A percentile compares a stretch with the other conserved stretches of the same genome.
These are phyloP conservation scores for Rosa persica DNA, from an alignment of 306 rosid genomes.

Conservation along the genomic window DNA sequence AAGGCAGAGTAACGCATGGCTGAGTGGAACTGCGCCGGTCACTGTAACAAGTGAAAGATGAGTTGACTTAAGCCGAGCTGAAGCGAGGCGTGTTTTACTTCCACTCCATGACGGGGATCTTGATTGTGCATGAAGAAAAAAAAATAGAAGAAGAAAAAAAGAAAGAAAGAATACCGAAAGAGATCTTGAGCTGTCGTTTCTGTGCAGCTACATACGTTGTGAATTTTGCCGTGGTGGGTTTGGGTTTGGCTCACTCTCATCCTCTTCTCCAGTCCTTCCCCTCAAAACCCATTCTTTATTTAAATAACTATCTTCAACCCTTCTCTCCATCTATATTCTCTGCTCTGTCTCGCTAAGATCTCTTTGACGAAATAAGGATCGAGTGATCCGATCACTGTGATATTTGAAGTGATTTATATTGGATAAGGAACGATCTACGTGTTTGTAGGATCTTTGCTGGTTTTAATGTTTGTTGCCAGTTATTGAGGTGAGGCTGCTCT, in stretches of 20 bases:
- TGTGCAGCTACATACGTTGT: not conserved
- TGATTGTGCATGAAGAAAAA: constrained; percentile 16
- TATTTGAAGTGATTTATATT: constrained; percentile 5
- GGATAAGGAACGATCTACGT: constrained; percentile 5
- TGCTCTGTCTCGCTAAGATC: constrained; percentile 1
- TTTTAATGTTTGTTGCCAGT: constrained; percentile 16
- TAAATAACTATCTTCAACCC: not conserved
- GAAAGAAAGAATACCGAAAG: not conserved
- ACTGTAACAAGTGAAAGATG: not conserved
- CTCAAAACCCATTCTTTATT: not conserved
- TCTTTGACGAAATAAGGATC: constrained; percentile 1
- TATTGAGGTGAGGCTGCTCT: constrained; percentile 23
- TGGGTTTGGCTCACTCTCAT: constrained; percentile 18
- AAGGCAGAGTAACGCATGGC: not conserved
- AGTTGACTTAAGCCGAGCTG: constrained; percentile 14
- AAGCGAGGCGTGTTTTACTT: constrained; percentile 2
- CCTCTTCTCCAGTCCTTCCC: constrained; percentile 5
- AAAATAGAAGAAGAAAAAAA: not conserved
- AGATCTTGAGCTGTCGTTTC: constrained; percentile 7
- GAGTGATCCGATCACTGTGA: constrained; percentile 1
- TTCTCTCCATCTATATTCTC: not conserved
- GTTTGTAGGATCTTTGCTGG: constrained; percentile 12
- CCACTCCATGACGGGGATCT: not conserved
- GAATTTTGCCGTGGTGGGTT: constrained; percentile 14
- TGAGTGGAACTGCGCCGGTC: not conserved